Evolutionary conservation across 208 protist genomes (phyloP), one percentile per base, ranked within the genome.

Genomic region (Trypanosoma grayi): DNA sequence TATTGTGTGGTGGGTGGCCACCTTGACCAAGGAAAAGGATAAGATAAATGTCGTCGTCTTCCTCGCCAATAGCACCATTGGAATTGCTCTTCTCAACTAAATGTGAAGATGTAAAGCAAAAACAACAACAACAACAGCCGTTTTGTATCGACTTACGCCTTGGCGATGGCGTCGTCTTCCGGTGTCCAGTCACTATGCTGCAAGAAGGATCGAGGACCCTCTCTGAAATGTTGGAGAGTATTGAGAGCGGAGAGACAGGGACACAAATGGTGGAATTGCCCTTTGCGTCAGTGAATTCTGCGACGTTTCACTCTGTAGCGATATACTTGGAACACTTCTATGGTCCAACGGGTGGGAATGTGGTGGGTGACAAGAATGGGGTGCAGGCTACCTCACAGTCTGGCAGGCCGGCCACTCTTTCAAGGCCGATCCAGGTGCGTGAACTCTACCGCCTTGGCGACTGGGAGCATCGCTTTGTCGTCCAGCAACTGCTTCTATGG

Each of bases 251-350:
- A 30, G 25, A 31, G 37, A 52, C 20, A 8, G 24, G 47, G 16
- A 13, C 16, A 37, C 25, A 16, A 24, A 8, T 34, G 8, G 5
- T 68, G 16, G 56, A 66, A 28, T 10, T 87, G 14, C 77, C 73
- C 3, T 70, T 89, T 0, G 68, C 76, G 11, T 78, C 77, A 28
- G 14, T 92, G 4, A 30, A 60, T 27, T 20, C 40, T 5, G 36
- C 31, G 1, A 48, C 66, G 10, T 93, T 93, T 62, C 53, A 81
- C 46, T 74, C 68, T 43, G 66, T 90, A 4, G 77, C 81, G 22
- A 39, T 81, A 11, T 93, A 88, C 60, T 43, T 83, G 69, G 86
- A 93, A 56, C 80, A 88, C 71, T 90, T 90, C 46, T 81, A 86
- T 55, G 52, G 28, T 34, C 13, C 14, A 16, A 27, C 16, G 0